Evolutionary conservation across 2,329 filamentous ascomycete genomes (phyloP), one percentile per base, ranked within the genome.

Genomic region (Colletotrichum theobromicola): DNA sequence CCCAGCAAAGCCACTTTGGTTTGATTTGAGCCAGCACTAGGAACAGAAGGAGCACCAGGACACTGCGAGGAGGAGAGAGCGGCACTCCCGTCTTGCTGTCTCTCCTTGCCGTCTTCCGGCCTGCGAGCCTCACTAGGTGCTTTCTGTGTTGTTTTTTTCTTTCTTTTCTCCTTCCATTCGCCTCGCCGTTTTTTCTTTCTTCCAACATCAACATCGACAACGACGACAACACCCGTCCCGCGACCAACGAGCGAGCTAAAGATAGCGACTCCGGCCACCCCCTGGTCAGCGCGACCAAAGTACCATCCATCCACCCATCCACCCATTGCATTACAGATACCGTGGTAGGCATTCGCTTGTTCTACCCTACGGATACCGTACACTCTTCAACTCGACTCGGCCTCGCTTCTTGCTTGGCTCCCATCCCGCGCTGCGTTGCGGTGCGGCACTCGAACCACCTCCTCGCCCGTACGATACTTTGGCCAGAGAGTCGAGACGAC

Each of bases 341-440:
- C 34, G 46, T 35, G 30, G 53, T 74, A 75, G 70, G 53, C 73
- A 75, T 75, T 75, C 63, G 65, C 61, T 75, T 75, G 70, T 65
- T 64, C 73, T 75, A 73, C 42, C 42, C 10, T 10, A 50, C 42
- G 42, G 42, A 13, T 50, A n/a, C n/a, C n/a, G n/a, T n/a, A 50
- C 42, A 50, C n/a, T 21, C n/a, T 21, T 50, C 42, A 50, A 50
- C 72, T 67, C 28, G 26, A 34, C n/a, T 66, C 15, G 26, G 26
- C 34, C n/a, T 15, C 53, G 63, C 64, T 42, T 30, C 26, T 65
- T 55, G 28, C 24, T 37, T 35, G 57, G 57, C 57, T 32, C 21
- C 57, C 57, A 60, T 70, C 58, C 21, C 28, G 30, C 35, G 26
- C 30, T 32, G 34, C n/a, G 16, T n/a, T n/a, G 42, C 42, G 42